Base-by-base conservation (phyloP, 371 early-diverging fungal genomes). In the Apophysomyces variabilis region DNA sequence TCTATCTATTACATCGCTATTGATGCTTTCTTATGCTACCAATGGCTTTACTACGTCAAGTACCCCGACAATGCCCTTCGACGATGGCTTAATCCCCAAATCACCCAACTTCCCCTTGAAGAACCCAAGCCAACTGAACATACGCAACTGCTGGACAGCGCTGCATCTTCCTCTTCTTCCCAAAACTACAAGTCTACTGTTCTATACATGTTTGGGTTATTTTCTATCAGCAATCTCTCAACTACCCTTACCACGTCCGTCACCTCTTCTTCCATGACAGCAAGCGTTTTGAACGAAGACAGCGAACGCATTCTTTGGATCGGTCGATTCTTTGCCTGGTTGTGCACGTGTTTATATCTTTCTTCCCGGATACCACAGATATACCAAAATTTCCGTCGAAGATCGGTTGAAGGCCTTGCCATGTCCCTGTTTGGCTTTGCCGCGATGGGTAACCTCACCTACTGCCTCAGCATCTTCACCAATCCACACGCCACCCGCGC, bases 391-490 rank as follows among this genome's bases (percentile, higher is more conserved):
- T 82, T 71, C 58, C 65, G 69, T 7, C 79, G 92, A 26, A 74
- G 80, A 21, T 90, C 92, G 0, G 85, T 85, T 9, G 78, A 88
- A 63, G 91, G 92, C 0, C 73, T 93, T 6, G 82, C 90, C 1
- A 86, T 91, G 66, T 68, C 84, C 16, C 79, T 93, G 78, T 92
- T 93, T 75, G 69, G 84, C 38, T 90, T 84, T 73, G 92, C 93
- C 0, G 88, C 88, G 4, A 76, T 84, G 73, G 93, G 90, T 1
- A 93, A 93, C 57, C 61, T 89, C 35, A 85, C 88, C 5, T 93
- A 93, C 69, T 83, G 89, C 0, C 68, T 86, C 16, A 84, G 86
- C 45, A 85, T 93, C 58, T 75, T 89, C 57, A 80, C 79, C 50
- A 80, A 84, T 56, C 84, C 85, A 6, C 84, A 86, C 35, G 77